These are phyloP conservation scores for Paracorniculantispora psalliotae DNA, from an alignment of 2,329 filamentous ascomycete genomes.

Conservation along the genomic window DNA sequence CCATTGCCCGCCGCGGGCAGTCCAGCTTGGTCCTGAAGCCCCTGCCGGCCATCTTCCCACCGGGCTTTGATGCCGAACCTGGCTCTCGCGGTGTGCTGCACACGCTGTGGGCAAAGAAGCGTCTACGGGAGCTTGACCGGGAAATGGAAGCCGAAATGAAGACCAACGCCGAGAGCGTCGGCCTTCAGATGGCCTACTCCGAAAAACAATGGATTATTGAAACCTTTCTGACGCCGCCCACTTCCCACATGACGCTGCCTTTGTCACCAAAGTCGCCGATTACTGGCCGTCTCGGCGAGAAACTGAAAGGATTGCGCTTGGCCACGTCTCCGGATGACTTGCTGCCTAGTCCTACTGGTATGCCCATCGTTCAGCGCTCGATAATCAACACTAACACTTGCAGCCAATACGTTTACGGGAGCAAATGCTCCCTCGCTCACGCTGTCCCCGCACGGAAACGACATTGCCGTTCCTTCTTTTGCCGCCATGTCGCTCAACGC, in stretches of 20 bases:
- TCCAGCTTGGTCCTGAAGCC: conserved; percentile 61
- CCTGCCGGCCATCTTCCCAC: conserved; percentile 79
- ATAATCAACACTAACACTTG: conserved; percentile 13
- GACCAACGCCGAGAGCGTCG: conserved; percentile 74
- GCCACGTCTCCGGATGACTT: conserved; percentile 67
- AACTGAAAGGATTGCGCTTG: conserved; percentile 72
- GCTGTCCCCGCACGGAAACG: conserved; percentile 26
- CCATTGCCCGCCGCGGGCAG: conserved; percentile 46
- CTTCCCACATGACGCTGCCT: conserved; percentile 25
- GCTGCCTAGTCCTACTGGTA: conserved; percentile 48
- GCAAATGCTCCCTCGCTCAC: conserved; percentile 29
- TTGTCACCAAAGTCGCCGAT: conserved; percentile 60
- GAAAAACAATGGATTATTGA: conserved; percentile 82
- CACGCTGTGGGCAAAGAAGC: conserved; percentile 84
- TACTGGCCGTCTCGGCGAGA: conserved; percentile 69
- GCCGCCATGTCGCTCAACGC: conserved; percentile 32
- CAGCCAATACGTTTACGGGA: conserved; percentile 33
- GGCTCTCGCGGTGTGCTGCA: conserved; percentile 80
- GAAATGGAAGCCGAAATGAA: conserved; percentile 73
- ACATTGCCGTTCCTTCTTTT: conserved; percentile 33
- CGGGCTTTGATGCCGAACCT: conserved; percentile 64
- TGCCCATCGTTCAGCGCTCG: conserved; percentile 22
- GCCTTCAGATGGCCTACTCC: conserved; percentile 74
- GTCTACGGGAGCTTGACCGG: conserved; percentile 66
- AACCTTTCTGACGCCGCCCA: conserved; percentile 52